Evolutionary conservation across 352 stramenopile genomes (phyloP), one percentile per base, ranked within the genome.

Genomic region (Phytophthora syringae): DNA sequence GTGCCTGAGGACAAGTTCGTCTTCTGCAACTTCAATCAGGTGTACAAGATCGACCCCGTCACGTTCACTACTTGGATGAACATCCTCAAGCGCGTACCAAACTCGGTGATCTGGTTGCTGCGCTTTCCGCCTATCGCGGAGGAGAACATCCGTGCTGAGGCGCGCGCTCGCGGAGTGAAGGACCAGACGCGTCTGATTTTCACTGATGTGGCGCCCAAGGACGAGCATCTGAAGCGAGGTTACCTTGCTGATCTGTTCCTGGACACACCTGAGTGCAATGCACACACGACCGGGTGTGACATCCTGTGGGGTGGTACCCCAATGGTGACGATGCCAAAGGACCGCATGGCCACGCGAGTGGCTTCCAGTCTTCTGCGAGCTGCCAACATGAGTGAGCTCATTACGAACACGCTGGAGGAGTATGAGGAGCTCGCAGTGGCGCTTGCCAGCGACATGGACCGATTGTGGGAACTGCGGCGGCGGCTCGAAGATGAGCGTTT

Each of bases 21-120:
- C 25, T 98, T 98, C 65, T 97, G 91, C 64, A 98, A 97, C 64
- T 98, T 98, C 60, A 98, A 98, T 51, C 88, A 98, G 61, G 71
- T 98, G 12, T 97, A 98, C 89, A 98, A 98, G 78, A 97, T 99
- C 25, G 93, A 98, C 45, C 95, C 94, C 7, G 60, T 73, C 11
- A 94, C 89, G 25, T 98, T 98, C 70, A 78, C 74, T 15, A 86
- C 82, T 10, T 99, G 95, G 95, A 96, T 96, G 83, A 89, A 93
- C 51, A 96, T 98, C 51, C 72, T 99, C 15, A 93, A 94, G 70
- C 84, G 90, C 44, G 93, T 98, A 27, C 90, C 88, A 7, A 91
- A 97, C 57, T 90, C 87, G 37, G 75, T 98, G 20, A 67, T 99
- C 28, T 98, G 94, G 91, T 74, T 99, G 27, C 57, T 98, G 59